Evolutionary conservation across 2,329 filamentous ascomycete genomes (phyloP), one percentile per base, ranked within the genome.

Genomic region (Stagonosporopsis vannaccii): DNA sequence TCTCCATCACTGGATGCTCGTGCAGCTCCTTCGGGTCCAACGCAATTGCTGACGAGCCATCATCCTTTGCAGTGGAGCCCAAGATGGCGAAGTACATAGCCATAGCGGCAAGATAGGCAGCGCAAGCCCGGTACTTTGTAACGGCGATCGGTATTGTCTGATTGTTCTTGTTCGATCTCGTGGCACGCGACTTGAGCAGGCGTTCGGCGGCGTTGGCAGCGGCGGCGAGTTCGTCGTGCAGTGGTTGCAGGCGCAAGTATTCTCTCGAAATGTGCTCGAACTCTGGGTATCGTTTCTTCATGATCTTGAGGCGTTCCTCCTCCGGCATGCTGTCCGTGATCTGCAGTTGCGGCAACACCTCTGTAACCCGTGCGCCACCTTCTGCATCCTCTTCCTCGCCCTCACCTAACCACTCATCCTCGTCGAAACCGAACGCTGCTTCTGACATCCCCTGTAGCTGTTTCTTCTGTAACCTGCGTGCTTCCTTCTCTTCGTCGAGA

Each of bases 1-100:
- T 90, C 56, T 90, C 87, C 92, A 99, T 98, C 58, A 99, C 86
- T 13, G 92, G 88, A 75, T 99, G 95, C 49, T 97, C 91, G 58
- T 91, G 88, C 37, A 99, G 79, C 65, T 96, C 88, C n/a, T 84
- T 81, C 5, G 94, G 90, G 51, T 90, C 84, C 61, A 96, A 77
- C 0, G 91, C 83, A 56, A 87, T 83, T 12, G 78, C 76, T 6
- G 69, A 61, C 0, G 79, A 76, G 7, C 81, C 82, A 32, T 81
- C 77, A 0, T 80, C 79, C 56, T 87, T 86, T 45, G 87, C 82
- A 1, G 91, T 88, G 0, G 92, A 96, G 11, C 92, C 91, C n/a
- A 99, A 80, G 32, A 98, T 85, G 33, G 93, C 91, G 75, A 99
- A 97, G 76, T 99, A 99, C 86, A 97, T 93, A 44, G 90, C 89